phyloP scores from a whole-genome alignment of 2,329 filamentous ascomycete genomes.

The Lomentospora prolificans region DNA sequence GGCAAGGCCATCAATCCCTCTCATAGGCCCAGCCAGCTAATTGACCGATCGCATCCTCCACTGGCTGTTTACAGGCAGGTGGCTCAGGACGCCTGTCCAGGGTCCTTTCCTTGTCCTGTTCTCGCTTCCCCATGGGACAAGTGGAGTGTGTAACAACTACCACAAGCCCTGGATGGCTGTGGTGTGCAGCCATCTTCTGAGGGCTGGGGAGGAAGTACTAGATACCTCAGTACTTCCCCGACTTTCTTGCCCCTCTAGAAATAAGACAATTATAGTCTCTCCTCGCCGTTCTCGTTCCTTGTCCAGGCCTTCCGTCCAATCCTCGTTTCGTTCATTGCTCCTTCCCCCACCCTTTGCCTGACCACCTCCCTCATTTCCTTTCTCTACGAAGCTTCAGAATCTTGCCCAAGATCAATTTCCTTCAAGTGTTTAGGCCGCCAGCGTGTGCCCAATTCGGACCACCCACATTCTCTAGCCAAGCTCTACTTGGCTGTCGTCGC shows the following conservation, averaged over 20 bases:
- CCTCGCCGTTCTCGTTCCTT: neutral
- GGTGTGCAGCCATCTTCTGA: neutral
- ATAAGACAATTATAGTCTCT: too few relatives aligned
- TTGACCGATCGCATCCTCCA: too few relatives aligned
- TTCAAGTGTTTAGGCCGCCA: neutral
- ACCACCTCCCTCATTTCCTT: neutral
- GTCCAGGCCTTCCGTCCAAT: neutral
- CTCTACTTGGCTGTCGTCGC: neutral
- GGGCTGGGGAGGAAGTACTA: neutral
- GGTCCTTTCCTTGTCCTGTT: neutral
- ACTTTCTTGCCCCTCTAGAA: neutral
- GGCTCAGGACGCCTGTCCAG: too few relatives aligned
- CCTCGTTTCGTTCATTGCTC: neutral
- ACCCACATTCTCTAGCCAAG: neutral
- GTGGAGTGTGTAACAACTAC: neutral
- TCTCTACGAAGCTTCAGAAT: neutral
- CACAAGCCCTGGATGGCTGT: neutral
- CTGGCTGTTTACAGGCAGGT: too few relatives aligned
- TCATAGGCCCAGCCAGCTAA: too few relatives aligned
- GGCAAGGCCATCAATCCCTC: too few relatives aligned
- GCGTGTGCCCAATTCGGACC: neutral
- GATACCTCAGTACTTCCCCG: neutral
- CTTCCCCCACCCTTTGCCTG: neutral
- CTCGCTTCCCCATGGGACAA: neutral
- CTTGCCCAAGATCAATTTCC: neutral